Base-by-base conservation (phyloP, 176 grass and related monocot species). In the Hyparrhenia diplandra region DNA sequence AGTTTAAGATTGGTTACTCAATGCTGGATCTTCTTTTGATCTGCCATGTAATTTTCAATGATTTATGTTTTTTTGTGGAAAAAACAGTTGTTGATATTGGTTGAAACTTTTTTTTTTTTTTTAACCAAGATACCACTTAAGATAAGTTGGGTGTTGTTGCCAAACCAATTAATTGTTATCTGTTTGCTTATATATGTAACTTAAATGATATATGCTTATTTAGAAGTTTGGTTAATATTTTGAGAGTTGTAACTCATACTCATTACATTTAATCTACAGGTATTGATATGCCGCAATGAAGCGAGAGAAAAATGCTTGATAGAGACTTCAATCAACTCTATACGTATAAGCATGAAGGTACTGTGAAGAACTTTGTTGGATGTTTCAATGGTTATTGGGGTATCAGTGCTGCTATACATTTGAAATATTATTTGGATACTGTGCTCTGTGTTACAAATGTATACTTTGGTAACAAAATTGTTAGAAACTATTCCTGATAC, bases 341-440 rank as follows among this genome's bases (percentile, higher is more conserved):
- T 98, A 41, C 92, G 88, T 55, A 94, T 98, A 92, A 98, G 95
- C 82, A 76, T 94, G 92, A 94, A 98, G 95, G 95, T 94, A 75
- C 30, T 24, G 10, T 60, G 10, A 21, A 64, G 30, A 60, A 23
- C 10, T 25, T 78, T 25, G 24, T 42, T 43, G 17, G 21, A 37
- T 87, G 0, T 69, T 83, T 55, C 51, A 67, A 2, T 76, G 49
- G 39, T 49, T 23, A 23, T 28, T 69, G 36, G 29, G 51, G 21
- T 70, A 6, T 83, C 34, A 18, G 36, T 39, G 17, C 52, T 77
- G 23, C 37, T 63, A 28, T 31, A 29, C 47, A 29, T 45, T 7
- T 69, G 40, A 20, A 18, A 25, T 63, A 58, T 41, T 25, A 45
- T 45, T 64, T 18, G 68, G 70, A 18, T 10, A 29, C 41, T 18